Conservation (phyloP, 2,329 filamentous ascomycete genomes). For the Lomentospora prolificans region DNA sequence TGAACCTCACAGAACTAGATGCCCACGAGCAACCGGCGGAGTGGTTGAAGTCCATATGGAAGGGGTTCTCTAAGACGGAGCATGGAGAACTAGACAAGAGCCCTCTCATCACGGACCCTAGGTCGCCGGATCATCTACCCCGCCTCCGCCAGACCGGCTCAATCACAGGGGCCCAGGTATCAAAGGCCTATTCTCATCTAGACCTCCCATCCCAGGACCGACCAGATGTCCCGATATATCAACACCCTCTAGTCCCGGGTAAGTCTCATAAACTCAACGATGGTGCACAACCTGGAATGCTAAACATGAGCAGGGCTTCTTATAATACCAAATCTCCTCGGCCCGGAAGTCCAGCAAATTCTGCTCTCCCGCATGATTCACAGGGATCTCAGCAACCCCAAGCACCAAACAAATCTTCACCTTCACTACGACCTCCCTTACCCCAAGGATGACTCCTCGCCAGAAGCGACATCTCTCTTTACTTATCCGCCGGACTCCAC, state of each 20-base stretch:
- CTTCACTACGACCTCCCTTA: constrained; percentile 68
- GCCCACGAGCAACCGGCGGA: constrained; percentile 71
- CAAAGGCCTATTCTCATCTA: constrained; percentile 32
- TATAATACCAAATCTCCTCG: constrained; percentile 66
- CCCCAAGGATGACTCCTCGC: constrained; percentile 14
- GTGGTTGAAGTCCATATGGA: constrained; percentile 61
- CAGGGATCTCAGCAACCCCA: constrained; percentile 60
- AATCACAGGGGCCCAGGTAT: constrained; percentile 32
- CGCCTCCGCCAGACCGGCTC: constrained; percentile 35
- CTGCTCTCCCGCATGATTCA: constrained; percentile 70
- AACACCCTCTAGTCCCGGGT: constrained; percentile 62
- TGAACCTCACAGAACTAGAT: constrained; percentile 45
- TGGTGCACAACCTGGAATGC: too few relatives aligned
- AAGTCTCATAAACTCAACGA: too few relatives aligned
- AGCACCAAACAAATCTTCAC: constrained; percentile 84
- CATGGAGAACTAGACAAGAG: constrained; percentile 39
- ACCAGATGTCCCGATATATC: constrained; percentile 43
- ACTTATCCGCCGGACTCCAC: constrained; percentile 36
- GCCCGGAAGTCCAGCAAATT: constrained; percentile 54
- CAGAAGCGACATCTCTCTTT: constrained; percentile 41
- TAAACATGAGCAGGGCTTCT: constrained; percentile 54
- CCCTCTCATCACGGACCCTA: constrained; percentile 42
- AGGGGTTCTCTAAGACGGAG: constrained; percentile 57
- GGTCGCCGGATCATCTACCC: constrained; percentile 25
- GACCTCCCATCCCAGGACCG: constrained; percentile 20